Percentiles rank a stretch among this genome's conserved stretches.
These are phyloP conservation scores for Clonostachys sp. DNA, from an alignment of 2,329 filamentous ascomycete species.

Conservation along the genomic window DNA sequence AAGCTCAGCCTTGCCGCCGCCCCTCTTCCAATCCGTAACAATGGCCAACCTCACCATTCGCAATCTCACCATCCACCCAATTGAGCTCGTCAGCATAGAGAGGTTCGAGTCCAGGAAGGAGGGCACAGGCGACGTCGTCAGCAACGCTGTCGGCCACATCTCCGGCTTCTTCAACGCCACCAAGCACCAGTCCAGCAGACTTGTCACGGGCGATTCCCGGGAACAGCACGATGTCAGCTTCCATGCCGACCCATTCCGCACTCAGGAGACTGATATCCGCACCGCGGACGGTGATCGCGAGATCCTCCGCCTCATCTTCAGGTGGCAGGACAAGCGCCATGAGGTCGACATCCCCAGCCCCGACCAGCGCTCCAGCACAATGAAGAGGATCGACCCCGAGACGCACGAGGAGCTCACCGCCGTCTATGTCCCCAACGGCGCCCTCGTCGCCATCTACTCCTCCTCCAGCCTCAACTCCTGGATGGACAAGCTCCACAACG, in stretches of 20 bases:
- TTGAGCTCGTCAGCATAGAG: constrained; percentile 70
- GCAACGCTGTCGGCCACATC: constrained; percentile 37
- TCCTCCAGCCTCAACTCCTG: constrained; percentile 66
- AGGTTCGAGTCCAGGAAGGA: constrained; percentile 56
- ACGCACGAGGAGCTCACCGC: constrained; percentile 56
- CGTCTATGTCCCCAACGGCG: constrained; percentile 55
- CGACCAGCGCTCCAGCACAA: constrained; percentile 52
- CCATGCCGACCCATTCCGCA: constrained; percentile 63
- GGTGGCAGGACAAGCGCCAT: constrained; percentile 52
- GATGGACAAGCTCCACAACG: constrained; percentile 75
- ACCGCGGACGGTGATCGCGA: constrained; percentile 56
- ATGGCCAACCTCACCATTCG: constrained; percentile 66
- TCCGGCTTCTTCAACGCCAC: constrained; percentile 38
- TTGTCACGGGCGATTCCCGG: constrained; percentile 47
- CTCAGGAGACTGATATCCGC: constrained; percentile 50
- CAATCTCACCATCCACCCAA: constrained; percentile 71
- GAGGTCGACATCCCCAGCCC: constrained; percentile 68
- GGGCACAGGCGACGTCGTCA: constrained; percentile 35
- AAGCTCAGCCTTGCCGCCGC: no score
- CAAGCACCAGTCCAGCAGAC: constrained; percentile 18
- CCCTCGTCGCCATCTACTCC: constrained; percentile 62
- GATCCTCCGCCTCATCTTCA: constrained; percentile 70
- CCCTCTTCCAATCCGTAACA: constrained; percentile 2
- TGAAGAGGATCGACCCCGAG: constrained; percentile 49
- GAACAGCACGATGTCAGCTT: constrained; percentile 60